Base-by-base conservation (phyloP, 495 filamentous ascomycete genomes). In the Penicillium argentinense region DNA sequence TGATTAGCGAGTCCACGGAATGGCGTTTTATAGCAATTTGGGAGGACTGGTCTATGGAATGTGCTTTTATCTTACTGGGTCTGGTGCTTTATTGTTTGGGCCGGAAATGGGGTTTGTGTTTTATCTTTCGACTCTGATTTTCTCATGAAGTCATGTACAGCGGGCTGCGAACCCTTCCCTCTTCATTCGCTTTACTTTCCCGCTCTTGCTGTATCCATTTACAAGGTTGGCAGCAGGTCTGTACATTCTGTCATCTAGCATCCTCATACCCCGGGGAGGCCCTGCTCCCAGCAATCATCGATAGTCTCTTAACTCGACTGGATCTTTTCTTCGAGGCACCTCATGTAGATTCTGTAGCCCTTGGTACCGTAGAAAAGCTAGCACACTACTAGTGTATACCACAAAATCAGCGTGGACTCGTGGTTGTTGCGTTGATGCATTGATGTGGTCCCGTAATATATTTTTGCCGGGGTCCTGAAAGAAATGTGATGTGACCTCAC, bases 1-100 rank as follows among this genome's bases (percentile, higher is more conserved):
- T 34, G 45, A 49, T 57, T 61, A 61, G 57, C 57, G 57, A 54
- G 49, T 47, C 37, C 49, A 61, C 60, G 51, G 49, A n/a, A 52
- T 39, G 60, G 60, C 57, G 60, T 63, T n/a, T n/a, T 63, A 11
- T 27, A 56, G 45, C 48, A 54, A 32, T 28, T 45, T 21, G 42
- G 42, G 29, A 46, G 50, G 43, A 30, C 33, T 33, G 39, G 42
- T 38, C 29, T 29, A 30, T 38, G 28, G 33, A 39, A 33, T 41
- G 42, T 56, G 32, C n/a, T 42, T 48, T 32, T 23, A 9, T 21
- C 17, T 53, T 30, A 34, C 2, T 29, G 6, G 14, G 30, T 23
- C 29, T 9, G 22, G 9, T 30, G 23, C 25, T 25, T 48, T 14
- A 42, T 30, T 33, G 25, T 39, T 33, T 28, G 43, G 40, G 36